Conservation (phyloP, 2,329 filamentous ascomycete species). For the Pestalotiopsis sp. region DNA sequence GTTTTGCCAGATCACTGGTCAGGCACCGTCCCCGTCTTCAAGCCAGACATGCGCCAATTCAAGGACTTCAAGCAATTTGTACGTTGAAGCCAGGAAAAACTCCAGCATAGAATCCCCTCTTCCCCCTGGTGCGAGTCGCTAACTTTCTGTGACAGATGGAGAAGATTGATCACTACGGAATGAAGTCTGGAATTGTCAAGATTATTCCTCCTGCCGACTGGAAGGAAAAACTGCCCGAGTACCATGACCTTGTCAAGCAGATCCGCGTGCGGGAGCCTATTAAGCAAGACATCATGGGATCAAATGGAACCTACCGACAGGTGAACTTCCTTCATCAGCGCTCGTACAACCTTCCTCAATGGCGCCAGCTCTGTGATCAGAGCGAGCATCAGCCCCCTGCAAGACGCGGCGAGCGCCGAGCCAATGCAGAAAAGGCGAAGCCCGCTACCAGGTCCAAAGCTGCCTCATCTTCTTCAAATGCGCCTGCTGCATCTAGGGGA, state of each 20-base stretch:
- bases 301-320: constrained; percentile 92
- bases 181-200: constrained; percentile 97
- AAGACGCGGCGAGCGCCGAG: constrained; percentile 77
- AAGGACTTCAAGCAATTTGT: constrained; percentile 91
- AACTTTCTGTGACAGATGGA: constrained; percentile 53
- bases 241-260: constrained; percentile 85
- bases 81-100: constrained; percentile 32
- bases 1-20: constrained; percentile 87
- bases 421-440: constrained; percentile 55
- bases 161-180: constrained; percentile 90
- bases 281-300: constrained; percentile 96
- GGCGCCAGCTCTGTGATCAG: constrained; percentile 90
- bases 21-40: constrained; percentile 90
- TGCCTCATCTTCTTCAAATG: constrained; percentile 29
- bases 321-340: constrained; percentile 95
- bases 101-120: neutral
- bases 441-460: constrained; percentile 39
- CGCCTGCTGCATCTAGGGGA: constrained; percentile 37
- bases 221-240: constrained; percentile 75
- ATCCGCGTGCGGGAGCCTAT: constrained; percentile 96
- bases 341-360: constrained; percentile 95
- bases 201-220: constrained; percentile 92
- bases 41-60: constrained; percentile 93
- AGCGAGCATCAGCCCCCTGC: constrained; percentile 95
- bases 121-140: neutral